Base-by-base conservation (phyloP, 176 grass and related monocot species). In the Carex littledalei region DNA sequence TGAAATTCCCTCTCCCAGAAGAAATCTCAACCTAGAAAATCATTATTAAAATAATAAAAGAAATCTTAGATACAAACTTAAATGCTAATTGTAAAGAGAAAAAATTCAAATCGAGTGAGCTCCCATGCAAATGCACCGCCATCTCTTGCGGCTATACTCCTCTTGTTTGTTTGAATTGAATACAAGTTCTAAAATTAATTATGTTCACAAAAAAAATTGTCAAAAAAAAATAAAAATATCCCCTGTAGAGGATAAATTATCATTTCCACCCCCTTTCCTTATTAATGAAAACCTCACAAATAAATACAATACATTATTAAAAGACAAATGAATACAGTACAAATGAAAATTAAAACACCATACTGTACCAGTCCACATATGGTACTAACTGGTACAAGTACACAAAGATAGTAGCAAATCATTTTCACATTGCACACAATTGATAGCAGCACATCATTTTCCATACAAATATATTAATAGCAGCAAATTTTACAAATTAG, bases 91-190 rank as follows among this genome's bases (percentile, higher is more conserved):
- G 52, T 26, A 32, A 66, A 49, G 61, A 78, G 31, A 24, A 58
- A 78, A 24, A 55, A 50, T 16, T 87, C 65, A 16, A 78, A 98
- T 93, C 73, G 95, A 72, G 86, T 41, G 66, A 98, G 95, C 79
- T 98, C 95, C 93, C 93, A 98, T 86, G 88, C 18, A 84, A 98
- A 98, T 37, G 93, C 80, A 6, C 93, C 93, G 1, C 83, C 85
- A 68, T 95, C 79, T 45, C 75, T 86, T 87, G 93, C 93, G 17
- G 88, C 82, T 93, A 93, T 69, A 84, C 87, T 87, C n/a, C n/a
- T n/a, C 88, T 95, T 87, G 80, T 98, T 98, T 83, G 91, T 95
- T 74, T 88, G 88, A 72, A 95, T 89, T 29, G 95, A 79, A 89
- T 90, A 95, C 39, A 87, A 87, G 91, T 98, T 93, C 95, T 98